Percentiles rank a stretch among this genome's conserved stretches.
Evolutionary conservation across 1,284 basidiomycete species (phyloP).

Genomic region (Rhodotorula sp.): DNA sequence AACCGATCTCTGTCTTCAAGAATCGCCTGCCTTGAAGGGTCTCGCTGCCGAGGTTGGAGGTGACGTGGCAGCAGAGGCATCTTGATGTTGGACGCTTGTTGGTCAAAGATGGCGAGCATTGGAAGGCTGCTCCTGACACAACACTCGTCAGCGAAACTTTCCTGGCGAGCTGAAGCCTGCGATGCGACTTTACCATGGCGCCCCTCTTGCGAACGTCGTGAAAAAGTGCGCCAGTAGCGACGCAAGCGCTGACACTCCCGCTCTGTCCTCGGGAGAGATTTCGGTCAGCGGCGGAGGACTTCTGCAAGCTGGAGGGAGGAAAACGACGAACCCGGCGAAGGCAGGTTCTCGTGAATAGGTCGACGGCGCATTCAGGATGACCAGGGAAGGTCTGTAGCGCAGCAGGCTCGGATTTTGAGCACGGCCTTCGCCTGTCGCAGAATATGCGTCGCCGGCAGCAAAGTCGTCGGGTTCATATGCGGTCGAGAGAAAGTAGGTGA

Average conservation of each 20-base stretch:
- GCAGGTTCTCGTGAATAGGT: constrained; percentile 22
- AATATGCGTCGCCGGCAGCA: not conserved
- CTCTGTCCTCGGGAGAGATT: not conserved
- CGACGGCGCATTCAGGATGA: constrained; percentile 30
- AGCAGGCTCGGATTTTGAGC: constrained; percentile 30
- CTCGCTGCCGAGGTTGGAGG: not conserved
- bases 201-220: constrained; percentile 10
- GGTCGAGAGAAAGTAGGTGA: constrained; percentile 37
- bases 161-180: accelerated
- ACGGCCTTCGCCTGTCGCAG: not conserved
- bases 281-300: not conserved
- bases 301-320: too few species aligned
- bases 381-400: constrained; percentile 21
- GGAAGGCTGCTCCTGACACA: not conserved
- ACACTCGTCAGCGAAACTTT: too few species aligned
- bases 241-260: constrained; percentile 27
- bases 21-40: not conserved
- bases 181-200: not conserved
- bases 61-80: constrained; percentile 20
- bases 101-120: constrained; percentile 12
- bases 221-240: constrained; percentile 30
- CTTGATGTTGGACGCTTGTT: not conserved
- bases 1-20: constrained; percentile 3
- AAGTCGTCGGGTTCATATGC: not conserved
- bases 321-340: constrained; percentile 5